These are phyloP conservation scores for Acorus gramineus DNA, from an alignment of 106 monocot species.

Conservation along the genomic window DNA sequence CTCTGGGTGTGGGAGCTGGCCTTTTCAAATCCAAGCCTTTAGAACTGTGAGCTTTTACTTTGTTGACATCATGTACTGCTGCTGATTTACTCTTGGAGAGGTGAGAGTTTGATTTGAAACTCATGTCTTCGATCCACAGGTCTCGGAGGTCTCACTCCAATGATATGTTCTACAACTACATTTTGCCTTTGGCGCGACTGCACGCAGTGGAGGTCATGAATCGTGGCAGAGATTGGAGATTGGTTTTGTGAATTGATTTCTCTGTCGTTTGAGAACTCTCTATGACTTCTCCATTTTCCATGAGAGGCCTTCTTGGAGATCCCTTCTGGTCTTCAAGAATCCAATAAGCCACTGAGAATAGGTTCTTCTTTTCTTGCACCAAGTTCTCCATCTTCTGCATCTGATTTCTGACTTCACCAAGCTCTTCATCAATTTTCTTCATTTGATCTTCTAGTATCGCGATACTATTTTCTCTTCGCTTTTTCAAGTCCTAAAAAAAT, in stretches of 20 bases:
- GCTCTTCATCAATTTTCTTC: slow-evolving; percentile 34
- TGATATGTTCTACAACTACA: slow-evolving; percentile 9
- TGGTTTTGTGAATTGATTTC: slow-evolving; percentile 8
- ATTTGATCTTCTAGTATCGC: slow-evolving; percentile 36
- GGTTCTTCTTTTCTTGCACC: slow-evolving; percentile 30
- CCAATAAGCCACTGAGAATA: not conserved
- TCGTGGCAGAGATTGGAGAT: slow-evolving; percentile 21
- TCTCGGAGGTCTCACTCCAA: slow-evolving; percentile 23
- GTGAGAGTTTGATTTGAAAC: slow-evolving; percentile 7
- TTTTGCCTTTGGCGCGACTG: slow-evolving; percentile 45
- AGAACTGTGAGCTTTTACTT: slow-evolving; percentile 10
- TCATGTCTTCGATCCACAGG: slow-evolving; percentile 11
- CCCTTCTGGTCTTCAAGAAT: slow-evolving; percentile 27
- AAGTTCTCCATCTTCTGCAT: slow-evolving; percentile 28
- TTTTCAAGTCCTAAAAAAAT: slow-evolving; percentile 45
- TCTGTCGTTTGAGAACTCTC: slow-evolving; percentile 18
- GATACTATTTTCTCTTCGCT: slow-evolving; percentile 28
- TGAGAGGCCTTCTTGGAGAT: slow-evolving; percentile 61
- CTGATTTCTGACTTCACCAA: slow-evolving; percentile 27
- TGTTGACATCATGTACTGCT: slow-evolving; percentile 5
- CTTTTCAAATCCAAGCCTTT: slow-evolving; percentile 7
- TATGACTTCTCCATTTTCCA: slow-evolving; percentile 17
- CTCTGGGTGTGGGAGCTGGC: not conserved
- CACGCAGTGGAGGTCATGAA: slow-evolving; percentile 75
- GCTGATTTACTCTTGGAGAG: slow-evolving; percentile 15